Conservation (phyloP, 208 protist genomes). For the Trypanosoma congolense region DNA sequence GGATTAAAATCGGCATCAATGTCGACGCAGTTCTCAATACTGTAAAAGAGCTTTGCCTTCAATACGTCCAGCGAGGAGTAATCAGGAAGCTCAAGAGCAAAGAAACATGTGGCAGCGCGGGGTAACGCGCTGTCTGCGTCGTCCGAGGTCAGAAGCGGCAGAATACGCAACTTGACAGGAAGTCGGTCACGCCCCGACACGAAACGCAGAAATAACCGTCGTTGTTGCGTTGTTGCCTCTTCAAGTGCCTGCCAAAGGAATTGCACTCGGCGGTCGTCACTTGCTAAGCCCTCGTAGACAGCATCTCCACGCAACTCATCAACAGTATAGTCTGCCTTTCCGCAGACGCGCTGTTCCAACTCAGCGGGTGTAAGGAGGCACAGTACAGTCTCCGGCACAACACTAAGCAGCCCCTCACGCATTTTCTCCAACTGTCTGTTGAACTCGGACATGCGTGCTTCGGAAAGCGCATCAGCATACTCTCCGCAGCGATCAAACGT, state of each 20-base stretch:
- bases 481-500: constrained; percentile 68
- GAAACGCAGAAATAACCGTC: constrained; percentile 89
- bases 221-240: constrained; percentile 76
- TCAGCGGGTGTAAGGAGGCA: constrained; percentile 82
- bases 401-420: constrained; percentile 73
- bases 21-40: constrained; percentile 92
- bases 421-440: constrained; percentile 71
- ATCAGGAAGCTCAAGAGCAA: constrained; percentile 91
- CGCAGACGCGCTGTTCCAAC: constrained; percentile 87
- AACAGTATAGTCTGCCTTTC: constrained; percentile 85
- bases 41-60: constrained; percentile 92
- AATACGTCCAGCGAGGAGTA: constrained; percentile 92
- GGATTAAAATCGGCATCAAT: constrained; percentile 94
- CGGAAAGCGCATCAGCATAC: constrained; percentile 73
- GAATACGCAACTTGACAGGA: constrained; percentile 77
- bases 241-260: constrained; percentile 88
- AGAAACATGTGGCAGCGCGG: constrained; percentile 95
- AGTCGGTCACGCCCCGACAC: constrained; percentile 86
- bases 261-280: constrained; percentile 80
- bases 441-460: constrained; percentile 78
- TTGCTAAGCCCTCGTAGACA: constrained; percentile 78
- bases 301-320: constrained; percentile 77
- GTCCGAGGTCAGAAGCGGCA: constrained; percentile 59
- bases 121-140: constrained; percentile 88
- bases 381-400: constrained; percentile 83